These are phyloP conservation scores for Kwoniella europaea DNA, from an alignment of 768 basidiomycete species.

Conservation along the genomic window DNA sequence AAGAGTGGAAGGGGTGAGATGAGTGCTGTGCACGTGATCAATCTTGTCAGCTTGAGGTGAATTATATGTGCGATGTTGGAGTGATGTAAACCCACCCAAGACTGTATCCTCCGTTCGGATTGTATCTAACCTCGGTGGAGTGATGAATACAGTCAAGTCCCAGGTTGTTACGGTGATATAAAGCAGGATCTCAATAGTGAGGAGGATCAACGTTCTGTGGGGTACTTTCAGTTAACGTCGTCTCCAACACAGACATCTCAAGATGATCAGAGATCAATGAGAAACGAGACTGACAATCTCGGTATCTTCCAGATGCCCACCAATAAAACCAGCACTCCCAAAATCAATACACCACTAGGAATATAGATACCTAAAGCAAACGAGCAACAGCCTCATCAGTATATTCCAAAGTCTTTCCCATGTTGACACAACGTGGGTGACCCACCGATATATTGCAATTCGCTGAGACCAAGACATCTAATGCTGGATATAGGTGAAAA, in stretches of 20 bases:
- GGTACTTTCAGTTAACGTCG: too few relatives aligned
- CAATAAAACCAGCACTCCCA: not conserved
- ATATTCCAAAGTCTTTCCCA: not conserved
- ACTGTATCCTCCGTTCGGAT: constrained; percentile 24
- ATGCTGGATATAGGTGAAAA: constrained; percentile 27
- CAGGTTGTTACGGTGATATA: not conserved
- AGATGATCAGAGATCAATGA: not conserved
- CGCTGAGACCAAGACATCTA: constrained; percentile 31
- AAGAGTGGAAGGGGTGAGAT: constrained; percentile 23
- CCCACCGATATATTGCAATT: constrained; percentile 29
- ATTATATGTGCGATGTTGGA: not conserved
- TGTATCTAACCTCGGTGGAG: not conserved
- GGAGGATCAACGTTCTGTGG: not conserved
- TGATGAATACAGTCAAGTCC: not conserved
- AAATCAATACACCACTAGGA: not conserved
- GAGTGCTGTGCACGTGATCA: constrained; percentile 16
- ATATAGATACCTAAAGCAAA: not conserved
- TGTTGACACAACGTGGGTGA: constrained; percentile 6
- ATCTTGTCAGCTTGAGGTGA: not conserved
- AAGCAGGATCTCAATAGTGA: not conserved
- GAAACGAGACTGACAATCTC: not conserved
- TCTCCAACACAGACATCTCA: not conserved
- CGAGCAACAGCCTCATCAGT: not conserved
- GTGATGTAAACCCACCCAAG: constrained; percentile 24
- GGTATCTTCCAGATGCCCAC: not conserved